Evolutionary conservation across 2,329 filamentous ascomycete species (phyloP), one percentile per base, ranked within the genome.

Genomic region (Trichoderma cornu-damae): DNA sequence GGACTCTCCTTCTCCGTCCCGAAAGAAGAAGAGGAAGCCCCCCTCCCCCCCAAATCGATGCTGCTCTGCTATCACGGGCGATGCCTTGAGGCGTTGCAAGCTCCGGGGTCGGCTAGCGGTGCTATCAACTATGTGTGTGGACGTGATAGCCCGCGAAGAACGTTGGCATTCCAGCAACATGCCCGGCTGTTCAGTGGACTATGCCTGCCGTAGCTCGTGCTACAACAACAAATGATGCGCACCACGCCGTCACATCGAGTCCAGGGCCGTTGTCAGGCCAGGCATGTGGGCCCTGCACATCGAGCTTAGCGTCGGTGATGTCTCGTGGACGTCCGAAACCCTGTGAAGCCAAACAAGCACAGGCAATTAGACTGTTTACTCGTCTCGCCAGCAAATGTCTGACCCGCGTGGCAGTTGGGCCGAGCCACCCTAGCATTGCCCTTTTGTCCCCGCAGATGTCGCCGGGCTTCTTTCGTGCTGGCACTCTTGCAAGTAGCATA

Each of bases 311-410:
- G 35, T 6, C 24, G 32, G 6, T 35, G 51, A 28, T 46, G 51
- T 16, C 28, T 57, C 42, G 44, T 42, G 20, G 24, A 34, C 28
- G 35, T 49, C 26, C n/a, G 50, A 55, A 37, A 16, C 42, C 32
- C 46, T n/a, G 16, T 11, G 48, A 20, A 11, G 24, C 35, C 48
- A 32, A 38, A 20, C 18, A 35, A 46, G 16, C 28, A 44, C 20
- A 44, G 50, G 51, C 40, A 46, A 30, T 35, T 46, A 54, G 30
- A 55, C 42, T 30, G n/a, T n/a, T 18, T 35, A 20, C 30, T 11
- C 47, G 52, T 46, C 52, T 55, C 20, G 40, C n/a, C 22, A n/a
- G 9, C 49, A 47, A 47, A 37, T 55, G 52, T 55, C 32, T 55
- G 52, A 47, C 32, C 42, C 14, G 18, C 34, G 18, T 18, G 52